Evolutionary conservation across 371 early-diverging fungal genomes (phyloP).

Genomic region (Mortierella sp.): DNA sequence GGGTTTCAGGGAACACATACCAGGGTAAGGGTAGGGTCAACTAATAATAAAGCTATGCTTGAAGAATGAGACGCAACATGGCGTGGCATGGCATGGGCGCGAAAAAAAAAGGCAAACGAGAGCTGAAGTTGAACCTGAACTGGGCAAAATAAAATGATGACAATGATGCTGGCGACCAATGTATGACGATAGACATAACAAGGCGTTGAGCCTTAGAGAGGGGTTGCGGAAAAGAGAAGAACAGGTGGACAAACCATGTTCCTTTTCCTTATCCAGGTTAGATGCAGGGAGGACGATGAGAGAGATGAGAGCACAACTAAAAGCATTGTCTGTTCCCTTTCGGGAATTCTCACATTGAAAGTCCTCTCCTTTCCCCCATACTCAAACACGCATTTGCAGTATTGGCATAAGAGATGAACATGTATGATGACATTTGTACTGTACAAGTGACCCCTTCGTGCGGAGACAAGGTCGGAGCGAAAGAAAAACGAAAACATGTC

Average conservation of each 20-base stretch:
- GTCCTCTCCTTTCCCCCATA: not conserved
- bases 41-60: not conserved
- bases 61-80: not conserved
- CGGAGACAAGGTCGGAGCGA: constrained; percentile 7
- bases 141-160: not conserved
- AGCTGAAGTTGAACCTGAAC: constrained; percentile 2
- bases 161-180: not conserved
- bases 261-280: constrained; percentile 22
- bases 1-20: too few species aligned
- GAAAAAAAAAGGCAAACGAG: not conserved
- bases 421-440: not conserved
- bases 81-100: not conserved
- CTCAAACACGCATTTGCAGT: not conserved
- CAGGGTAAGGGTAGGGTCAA: too few species aligned
- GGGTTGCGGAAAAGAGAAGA: constrained; percentile 13
- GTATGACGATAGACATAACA: not conserved
- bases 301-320: not conserved
- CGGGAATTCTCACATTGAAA: not conserved
- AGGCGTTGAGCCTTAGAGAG: not conserved
- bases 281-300: constrained; percentile 3
- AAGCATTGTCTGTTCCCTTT: not conserved
- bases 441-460: too few species aligned
- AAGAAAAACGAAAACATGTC: not conserved
- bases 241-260: constrained; percentile 57
- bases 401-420: not conserved